Conservation (phyloP, 2,329 filamentous ascomycete species). For the Exophiala aquamarina region DNA sequence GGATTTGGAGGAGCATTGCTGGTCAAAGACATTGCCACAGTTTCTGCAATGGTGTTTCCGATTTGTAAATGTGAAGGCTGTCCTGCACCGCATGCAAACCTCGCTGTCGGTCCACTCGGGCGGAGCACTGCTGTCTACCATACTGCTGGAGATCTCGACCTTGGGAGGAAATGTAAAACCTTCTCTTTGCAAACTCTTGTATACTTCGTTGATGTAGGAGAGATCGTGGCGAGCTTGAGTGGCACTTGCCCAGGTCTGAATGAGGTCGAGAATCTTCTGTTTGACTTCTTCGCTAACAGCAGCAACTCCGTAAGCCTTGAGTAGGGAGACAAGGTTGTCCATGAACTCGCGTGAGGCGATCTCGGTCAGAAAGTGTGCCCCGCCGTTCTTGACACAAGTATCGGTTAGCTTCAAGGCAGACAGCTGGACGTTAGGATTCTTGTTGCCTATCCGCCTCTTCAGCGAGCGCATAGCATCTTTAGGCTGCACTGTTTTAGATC, state of each 20-base stretch:
- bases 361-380: slow-evolving; percentile 89
- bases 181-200: slow-evolving; percentile 76
- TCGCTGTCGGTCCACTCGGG: slow-evolving; percentile 98
- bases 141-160: slow-evolving; percentile 85
- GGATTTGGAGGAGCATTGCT: slow-evolving; percentile 86
- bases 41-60: slow-evolving; percentile 98
- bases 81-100: slow-evolving; percentile 97
- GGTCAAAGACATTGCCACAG: slow-evolving; percentile 96
- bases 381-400: slow-evolving; percentile 98
- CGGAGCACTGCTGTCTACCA: slow-evolving; percentile 95
- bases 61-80: slow-evolving; percentile 94
- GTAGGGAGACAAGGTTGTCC: slow-evolving; percentile 89
- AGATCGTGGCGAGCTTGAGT: slow-evolving; percentile 82
- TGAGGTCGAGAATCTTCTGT: slow-evolving; percentile 85
- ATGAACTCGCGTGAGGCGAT: slow-evolving; percentile 97
- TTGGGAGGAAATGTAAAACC: slow-evolving; percentile 88
- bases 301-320: slow-evolving; percentile 73
- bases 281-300: slow-evolving; percentile 84
- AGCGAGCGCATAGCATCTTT: slow-evolving; percentile 98
- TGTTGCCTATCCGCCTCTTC: slow-evolving; percentile 91
- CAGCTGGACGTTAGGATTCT: slow-evolving; percentile 95
- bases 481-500: slow-evolving; percentile 94
- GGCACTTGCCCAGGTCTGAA: slow-evolving; percentile 89
- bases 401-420: slow-evolving; percentile 96
- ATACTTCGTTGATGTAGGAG: slow-evolving; percentile 84